phyloP scores from a whole-genome alignment of 2,329 filamentous ascomycete species.

The Penicillium sp. region DNA sequence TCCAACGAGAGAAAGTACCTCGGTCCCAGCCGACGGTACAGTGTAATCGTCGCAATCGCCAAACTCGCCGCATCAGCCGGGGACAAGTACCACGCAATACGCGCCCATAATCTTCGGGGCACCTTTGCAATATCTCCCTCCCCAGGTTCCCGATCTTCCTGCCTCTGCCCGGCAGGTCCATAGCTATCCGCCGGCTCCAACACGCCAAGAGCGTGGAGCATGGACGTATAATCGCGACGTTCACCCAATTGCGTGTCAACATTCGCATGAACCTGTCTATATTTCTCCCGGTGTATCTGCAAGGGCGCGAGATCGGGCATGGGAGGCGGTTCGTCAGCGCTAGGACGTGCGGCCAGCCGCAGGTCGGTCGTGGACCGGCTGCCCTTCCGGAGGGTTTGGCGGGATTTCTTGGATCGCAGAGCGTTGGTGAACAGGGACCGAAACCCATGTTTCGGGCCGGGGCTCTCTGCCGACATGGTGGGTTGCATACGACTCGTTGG shows the following conservation, averaged over 20 bases:
- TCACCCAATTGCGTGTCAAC: conserved; percentile 44
- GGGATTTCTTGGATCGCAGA: conserved; percentile 41
- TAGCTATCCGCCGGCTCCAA: conserved; percentile 33
- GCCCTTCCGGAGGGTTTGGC: conserved; percentile 40
- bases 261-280: conserved; percentile 30
- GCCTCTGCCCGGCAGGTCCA: conserved; percentile 14
- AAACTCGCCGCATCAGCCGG: conserved; percentile 55
- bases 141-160: conserved; percentile 34
- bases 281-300: conserved; percentile 39
- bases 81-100: conserved; percentile 47
- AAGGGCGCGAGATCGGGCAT: conserved; percentile 39
- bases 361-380: conserved; percentile 36
- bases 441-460: conserved; percentile 35
- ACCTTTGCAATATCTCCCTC: conserved; percentile 53
- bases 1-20: conserved; percentile 46
- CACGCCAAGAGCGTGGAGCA: conserved; percentile 41
- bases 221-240: conserved; percentile 40
- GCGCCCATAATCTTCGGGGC: conserved; percentile 51
- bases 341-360: conserved; percentile 26
- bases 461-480: conserved; percentile 36
- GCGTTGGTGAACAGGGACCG: conserved; percentile 34
- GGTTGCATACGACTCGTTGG: not conserved
- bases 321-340: conserved; percentile 32
- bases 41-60: conserved; percentile 53
- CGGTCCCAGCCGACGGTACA: conserved; percentile 49